phyloP scores from a whole-genome alignment of 306 rosid species.

The Hippophae rhamnoides region DNA sequence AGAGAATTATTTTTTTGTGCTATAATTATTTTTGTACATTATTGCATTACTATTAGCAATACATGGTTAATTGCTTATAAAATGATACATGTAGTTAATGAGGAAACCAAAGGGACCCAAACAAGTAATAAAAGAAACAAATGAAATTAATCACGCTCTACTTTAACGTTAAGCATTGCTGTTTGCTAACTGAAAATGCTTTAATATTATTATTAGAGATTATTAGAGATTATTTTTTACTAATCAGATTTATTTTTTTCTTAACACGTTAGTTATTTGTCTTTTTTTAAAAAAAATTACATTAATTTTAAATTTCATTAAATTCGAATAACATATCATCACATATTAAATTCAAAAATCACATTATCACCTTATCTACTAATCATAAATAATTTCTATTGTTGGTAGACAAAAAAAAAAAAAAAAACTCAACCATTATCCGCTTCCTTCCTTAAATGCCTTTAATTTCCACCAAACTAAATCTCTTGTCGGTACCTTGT shows the following conservation, averaged over 20 bases:
- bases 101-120: constrained; percentile 19
- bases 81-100: constrained; percentile 27
- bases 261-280: constrained; percentile 1
- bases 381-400: neutral
- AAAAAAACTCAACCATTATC: constrained; percentile 42
- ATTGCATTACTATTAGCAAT: constrained; percentile 35
- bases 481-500: constrained; percentile 35
- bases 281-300: constrained; percentile 13
- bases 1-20: constrained; percentile 14
- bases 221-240: too few species aligned
- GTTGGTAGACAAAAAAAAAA: constrained; percentile 58
- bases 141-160: neutral
- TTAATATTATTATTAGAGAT: too few species aligned
- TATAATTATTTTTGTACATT: constrained; percentile 29
- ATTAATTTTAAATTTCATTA: neutral
- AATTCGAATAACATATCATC: constrained; percentile 14
- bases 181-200: too few species aligned
- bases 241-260: too few species aligned
- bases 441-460: constrained; percentile 67
- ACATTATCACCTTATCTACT: too few species aligned
- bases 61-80: constrained; percentile 31
- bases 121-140: neutral
- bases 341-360: neutral
- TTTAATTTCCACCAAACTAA: constrained; percentile 21
- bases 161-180: too few species aligned